Base-by-base conservation (phyloP, 768 basidiomycete genomes). In the Serpula lacrymans region DNA sequence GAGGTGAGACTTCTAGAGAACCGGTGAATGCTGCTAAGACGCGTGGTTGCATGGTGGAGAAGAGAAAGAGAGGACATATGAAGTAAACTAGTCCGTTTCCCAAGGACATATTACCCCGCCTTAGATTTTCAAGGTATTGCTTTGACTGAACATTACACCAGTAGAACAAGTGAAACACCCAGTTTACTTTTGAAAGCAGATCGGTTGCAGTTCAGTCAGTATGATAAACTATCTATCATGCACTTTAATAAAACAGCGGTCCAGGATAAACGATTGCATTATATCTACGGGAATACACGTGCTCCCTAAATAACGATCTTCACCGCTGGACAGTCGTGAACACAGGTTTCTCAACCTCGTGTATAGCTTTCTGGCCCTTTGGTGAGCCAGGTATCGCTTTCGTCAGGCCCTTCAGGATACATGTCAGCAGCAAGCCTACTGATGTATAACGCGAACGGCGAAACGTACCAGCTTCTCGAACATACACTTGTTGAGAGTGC, bases 381-480 rank as follows among this genome's bases (percentile, higher is more conserved):
- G 95, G 85, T 31, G 88, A 71, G 6, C 91, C 94, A 18, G 95
- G 95, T 51, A 98, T 93, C 31, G 78, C 81, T 69, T 98, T 98
- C 28, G 71, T 77, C 44, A 97, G 75, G 51, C 92, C 92, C 95
- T 97, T 59, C 6, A 34, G 41, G n/a, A 23, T 13, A 37, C 28
- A 26, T 26, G 23, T n/a, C n/a, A 8, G 9, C 10, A 38, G 1
- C 28, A 17, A 21, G 14, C 16, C 16, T 6, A 9, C 30, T 5
- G 14, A 3, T 3, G 28, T n/a, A 18, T 1, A 18, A 1, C 12
- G 25, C n/a, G 37, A 18, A 18, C 14, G 24, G 11, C 3, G 25
- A 12, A 42, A 79, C 88, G 51, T 51, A 92, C 95, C 52, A 98
- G 77, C 62, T 96, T 97, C 64, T 94, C 85, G 58, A 97, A 94